phyloP scores from a whole-genome alignment of 169 alveolate genomes.

The Cryptosporidium felis region DNA sequence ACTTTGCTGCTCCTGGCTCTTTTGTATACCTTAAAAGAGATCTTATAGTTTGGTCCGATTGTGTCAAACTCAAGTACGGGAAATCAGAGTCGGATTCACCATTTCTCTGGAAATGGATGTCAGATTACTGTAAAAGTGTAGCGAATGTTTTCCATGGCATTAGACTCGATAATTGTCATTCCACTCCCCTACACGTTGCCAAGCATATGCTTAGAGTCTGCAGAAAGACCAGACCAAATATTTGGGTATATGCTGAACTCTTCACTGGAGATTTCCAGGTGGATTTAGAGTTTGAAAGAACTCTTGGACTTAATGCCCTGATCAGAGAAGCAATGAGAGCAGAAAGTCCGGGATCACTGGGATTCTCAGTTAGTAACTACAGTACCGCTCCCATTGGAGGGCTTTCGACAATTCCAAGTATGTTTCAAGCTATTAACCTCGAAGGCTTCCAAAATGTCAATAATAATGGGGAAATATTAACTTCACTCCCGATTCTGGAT shows the following conservation, averaged over 20 bases:
- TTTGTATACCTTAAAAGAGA: constrained; percentile 91
- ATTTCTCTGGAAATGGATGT: constrained; percentile 90
- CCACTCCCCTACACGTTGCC: constrained; percentile 91
- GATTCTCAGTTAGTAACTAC: constrained; percentile 29
- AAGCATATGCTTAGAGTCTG: constrained; percentile 87
- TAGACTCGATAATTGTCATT: constrained; percentile 94
- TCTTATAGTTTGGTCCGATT: constrained; percentile 92
- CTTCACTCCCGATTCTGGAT: constrained; percentile 42
- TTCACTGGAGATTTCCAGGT: constrained; percentile 86
- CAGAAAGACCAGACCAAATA: constrained; percentile 86
- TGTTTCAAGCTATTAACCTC: constrained; percentile 30
- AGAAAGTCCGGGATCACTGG: constrained; percentile 59
- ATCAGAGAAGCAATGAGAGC: constrained; percentile 87
- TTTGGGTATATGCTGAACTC: constrained; percentile 90
- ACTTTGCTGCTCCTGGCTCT: constrained; percentile 87
- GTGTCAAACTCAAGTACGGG: constrained; percentile 91
- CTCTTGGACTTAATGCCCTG: constrained; percentile 87
- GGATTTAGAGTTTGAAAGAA: constrained; percentile 86
- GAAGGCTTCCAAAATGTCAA: constrained; percentile 10
- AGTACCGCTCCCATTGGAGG: constrained; percentile 70
- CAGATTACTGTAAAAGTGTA: constrained; percentile 84
- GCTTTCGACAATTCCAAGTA: constrained; percentile 18
- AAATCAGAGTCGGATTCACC: constrained; percentile 84
- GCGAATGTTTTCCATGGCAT: constrained; percentile 90
- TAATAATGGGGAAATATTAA: neutral